A percentile compares a stretch with the other conserved stretches of the same genome.
These are phyloP conservation scores for Manihot esculenta DNA, from an alignment of 441 rosid species.

Conservation along the genomic window DNA sequence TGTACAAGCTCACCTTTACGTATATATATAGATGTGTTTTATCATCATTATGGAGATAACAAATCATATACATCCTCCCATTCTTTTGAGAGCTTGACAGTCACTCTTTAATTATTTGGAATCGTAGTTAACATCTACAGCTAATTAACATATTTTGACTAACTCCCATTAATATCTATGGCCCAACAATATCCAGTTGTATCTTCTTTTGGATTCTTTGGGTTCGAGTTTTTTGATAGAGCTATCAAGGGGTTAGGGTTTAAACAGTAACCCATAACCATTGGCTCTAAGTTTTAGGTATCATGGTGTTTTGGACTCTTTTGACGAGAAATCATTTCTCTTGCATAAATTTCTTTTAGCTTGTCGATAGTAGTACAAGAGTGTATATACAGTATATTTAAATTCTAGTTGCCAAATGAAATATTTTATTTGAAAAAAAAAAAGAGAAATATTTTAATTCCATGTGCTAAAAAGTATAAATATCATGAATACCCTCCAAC, in stretches of 20 bases:
- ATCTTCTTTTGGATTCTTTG: slow-evolving; percentile 29
- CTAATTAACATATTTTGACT: slow-evolving; percentile 22
- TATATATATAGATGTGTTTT: background rate
- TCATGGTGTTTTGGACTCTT: background rate
- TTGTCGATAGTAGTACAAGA: no score
- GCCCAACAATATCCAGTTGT: slow-evolving; percentile 37
- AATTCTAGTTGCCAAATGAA: no score
- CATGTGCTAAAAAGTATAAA: no score
- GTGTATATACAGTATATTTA: no score
- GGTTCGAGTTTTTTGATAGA: slow-evolving; percentile 19
- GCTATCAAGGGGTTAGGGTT: background rate
- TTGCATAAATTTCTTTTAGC: background rate
- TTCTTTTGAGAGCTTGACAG: slow-evolving; percentile 31
- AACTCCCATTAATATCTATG: slow-evolving; percentile 31
- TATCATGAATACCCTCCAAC: no score
- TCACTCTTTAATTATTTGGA: slow-evolving; percentile 33
- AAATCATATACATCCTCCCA: slow-evolving; percentile 26
- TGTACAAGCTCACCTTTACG: slow-evolving; percentile 5
- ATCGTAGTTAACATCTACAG: slow-evolving; percentile 9
- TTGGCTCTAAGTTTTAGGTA: background rate
- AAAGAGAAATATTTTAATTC: no score
- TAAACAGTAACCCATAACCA: no score
- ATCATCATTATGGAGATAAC: slow-evolving; percentile 12
- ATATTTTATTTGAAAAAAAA: no score
- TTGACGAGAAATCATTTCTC: background rate